These are phyloP conservation scores for Puccinia novopanici DNA, from an alignment of 1,284 basidiomycete species.

Conservation along the genomic window DNA sequence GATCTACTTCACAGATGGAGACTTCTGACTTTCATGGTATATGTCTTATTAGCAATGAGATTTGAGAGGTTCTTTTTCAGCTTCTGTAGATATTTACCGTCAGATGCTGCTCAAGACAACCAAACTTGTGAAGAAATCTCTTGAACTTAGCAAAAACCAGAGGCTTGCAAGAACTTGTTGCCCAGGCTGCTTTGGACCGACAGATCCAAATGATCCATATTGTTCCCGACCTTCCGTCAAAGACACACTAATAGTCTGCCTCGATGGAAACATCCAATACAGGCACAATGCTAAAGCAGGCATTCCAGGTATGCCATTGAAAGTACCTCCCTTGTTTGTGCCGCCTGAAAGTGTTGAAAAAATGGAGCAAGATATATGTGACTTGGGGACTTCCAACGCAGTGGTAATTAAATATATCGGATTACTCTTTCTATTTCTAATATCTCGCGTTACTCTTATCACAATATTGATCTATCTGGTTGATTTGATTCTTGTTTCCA, in stretches of 20 bases:
- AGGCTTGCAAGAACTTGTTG: background rate
- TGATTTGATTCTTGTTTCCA: no score
- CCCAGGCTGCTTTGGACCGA: conserved; percentile 1
- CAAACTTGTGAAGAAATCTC: background rate
- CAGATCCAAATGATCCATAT: background rate
- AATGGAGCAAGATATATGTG: background rate
- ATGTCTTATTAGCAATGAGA: background rate
- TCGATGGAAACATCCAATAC: background rate
- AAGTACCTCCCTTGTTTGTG: background rate
- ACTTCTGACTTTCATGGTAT: no score
- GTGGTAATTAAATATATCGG: no score
- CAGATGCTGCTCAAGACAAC: background rate
- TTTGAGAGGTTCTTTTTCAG: background rate
- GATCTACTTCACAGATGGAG: no score
- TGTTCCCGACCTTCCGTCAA: background rate
- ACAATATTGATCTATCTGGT: no score
- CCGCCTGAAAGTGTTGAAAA: background rate
- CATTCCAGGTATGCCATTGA: background rate
- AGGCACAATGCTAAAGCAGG: background rate
- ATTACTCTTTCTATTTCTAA: background rate
- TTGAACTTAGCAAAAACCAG: background rate
- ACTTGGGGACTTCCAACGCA: background rate
- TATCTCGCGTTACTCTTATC: background rate
- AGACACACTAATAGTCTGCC: background rate
- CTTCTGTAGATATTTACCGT: background rate